Base-by-base conservation (phyloP, 495 filamentous ascomycete species). In the Penicillium nucicola region DNA sequence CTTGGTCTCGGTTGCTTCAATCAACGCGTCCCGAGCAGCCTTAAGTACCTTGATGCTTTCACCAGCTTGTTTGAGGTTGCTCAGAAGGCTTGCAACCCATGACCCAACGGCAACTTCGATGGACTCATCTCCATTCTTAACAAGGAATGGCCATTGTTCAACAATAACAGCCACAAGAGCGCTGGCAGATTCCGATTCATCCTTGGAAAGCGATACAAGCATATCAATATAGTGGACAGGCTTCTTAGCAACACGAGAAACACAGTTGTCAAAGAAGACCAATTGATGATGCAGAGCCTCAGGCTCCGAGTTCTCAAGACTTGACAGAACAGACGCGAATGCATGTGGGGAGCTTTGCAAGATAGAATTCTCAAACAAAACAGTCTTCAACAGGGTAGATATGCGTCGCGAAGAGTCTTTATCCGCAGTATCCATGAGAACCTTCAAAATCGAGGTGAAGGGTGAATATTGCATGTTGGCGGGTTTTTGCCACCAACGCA, bases 401-500 rank as follows among this genome's bases (percentile, higher is more conserved):
- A 75, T 69, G 13, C 67, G 62, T 14, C 61, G 64, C 10, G 68
- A 57, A 30, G 69, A 72, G 8, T 65, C 57, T 22, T 58, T 59
- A 34, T 73, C 67, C 2, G 69, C 55, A 5, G 71, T 67, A 17
- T 52, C 56, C 20, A 69, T 56, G 22, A 74, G 53, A 18, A 76
- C 70, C 48, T 70, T 75, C 51, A 77, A 50, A 36, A 76, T 71
- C 6, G 71, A 76, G 4, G 70, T 73, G 38, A 75, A 75, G 5
- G 72, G 71, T 23, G 74, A 76, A 28, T 71, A 72, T 51, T 72
- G 57, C 60, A 77, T 73, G 19, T 68, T 67, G 78, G 80, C 79
- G 53, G 77, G 72, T 52, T 85, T 83, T 45, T 84, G 77, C 74
- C 81, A 93, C 91, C 91, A 97, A 35, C 85, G 84, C 79, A 95